A percentile compares a stretch with the other conserved stretches of the same genome.
Conservation (phyloP, 2,329 filamentous ascomycete species). For the Ophiognomonia clavigignenti-juglandacearum region DNA sequence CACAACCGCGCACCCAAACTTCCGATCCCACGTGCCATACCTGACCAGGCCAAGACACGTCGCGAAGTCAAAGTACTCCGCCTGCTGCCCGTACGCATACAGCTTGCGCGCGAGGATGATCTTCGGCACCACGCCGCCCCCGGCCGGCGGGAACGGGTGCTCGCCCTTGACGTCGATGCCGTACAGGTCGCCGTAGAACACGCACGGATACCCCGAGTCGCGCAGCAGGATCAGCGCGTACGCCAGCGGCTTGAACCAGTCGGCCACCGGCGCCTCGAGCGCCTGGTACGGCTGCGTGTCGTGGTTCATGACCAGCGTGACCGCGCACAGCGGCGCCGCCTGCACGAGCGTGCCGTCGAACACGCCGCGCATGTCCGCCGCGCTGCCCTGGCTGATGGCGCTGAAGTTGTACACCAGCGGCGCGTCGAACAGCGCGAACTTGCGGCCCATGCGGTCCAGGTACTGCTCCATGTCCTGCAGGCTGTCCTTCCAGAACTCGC, state of each 20-base stretch:
- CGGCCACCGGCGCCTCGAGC: conserved; percentile 51
- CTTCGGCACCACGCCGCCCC: conserved; percentile 49
- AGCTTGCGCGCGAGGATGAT: conserved; percentile 59
- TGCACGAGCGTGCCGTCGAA: conserved; percentile 57
- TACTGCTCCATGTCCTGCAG: conserved; percentile 29
- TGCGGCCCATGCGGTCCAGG: conserved; percentile 44
- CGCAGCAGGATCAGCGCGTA: conserved; percentile 68
- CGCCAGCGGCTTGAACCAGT: conserved; percentile 66
- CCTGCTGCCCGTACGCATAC: conserved; percentile 62
- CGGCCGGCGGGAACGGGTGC: conserved; percentile 44
- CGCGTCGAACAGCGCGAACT: conserved; percentile 61
- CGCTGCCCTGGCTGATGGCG: conserved; percentile 48
- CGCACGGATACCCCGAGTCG: conserved; percentile 56
- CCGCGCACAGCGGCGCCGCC: conserved; percentile 29
- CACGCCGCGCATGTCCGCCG: conserved; percentile 57
- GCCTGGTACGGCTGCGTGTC: conserved; percentile 50
- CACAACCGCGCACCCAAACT: conserved; percentile 50
- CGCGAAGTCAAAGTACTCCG: conserved; percentile 57
- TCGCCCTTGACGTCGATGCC: conserved; percentile 49
- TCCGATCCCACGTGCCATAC: conserved; percentile 38
- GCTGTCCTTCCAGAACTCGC: conserved; percentile 35
- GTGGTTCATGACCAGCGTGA: conserved; percentile 67
- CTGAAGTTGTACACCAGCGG: conserved; percentile 67
- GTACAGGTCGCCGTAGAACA: conserved; percentile 70
- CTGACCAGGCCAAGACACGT: conserved; percentile 60